A percentile compares a stretch with the other conserved stretches of the same genome.
phyloP scores from a whole-genome alignment of 768 basidiomycete species.

The Russula vinacea region DNA sequence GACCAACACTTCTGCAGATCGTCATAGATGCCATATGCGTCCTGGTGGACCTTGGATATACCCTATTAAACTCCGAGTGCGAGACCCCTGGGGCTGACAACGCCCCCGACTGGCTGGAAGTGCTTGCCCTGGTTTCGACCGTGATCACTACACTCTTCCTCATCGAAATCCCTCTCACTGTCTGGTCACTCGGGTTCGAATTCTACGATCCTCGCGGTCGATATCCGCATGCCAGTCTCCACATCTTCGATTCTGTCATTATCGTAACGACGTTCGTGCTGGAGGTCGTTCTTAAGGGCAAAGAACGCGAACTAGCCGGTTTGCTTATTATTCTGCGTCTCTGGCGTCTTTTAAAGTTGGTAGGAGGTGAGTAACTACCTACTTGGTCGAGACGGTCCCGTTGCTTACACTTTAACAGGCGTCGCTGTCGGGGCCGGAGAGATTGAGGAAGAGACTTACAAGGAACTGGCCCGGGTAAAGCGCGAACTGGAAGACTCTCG shows the following conservation, averaged over 20 bases:
- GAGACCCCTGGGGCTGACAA: slow-evolving; percentile 42
- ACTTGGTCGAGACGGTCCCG: slow-evolving; percentile 26
- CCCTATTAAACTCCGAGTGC: slow-evolving; percentile 58
- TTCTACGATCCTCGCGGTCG: slow-evolving; percentile 62
- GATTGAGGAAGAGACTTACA: slow-evolving; percentile 52
- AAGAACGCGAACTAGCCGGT: slow-evolving; percentile 65
- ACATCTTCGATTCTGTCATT: slow-evolving; percentile 69
- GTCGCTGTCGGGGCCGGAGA: slow-evolving; percentile 75
- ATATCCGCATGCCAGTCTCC: slow-evolving; percentile 56
- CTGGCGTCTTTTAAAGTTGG: slow-evolving; percentile 77
- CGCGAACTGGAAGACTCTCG: slow-evolving; percentile 47
- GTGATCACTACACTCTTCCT: slow-evolving; percentile 70
- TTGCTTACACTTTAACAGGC: slow-evolving; percentile 46
- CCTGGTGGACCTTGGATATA: slow-evolving; percentile 67
- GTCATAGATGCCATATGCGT: slow-evolving; percentile 65
- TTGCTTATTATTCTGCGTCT: slow-evolving; percentile 71
- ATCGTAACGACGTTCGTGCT: slow-evolving; percentile 72
- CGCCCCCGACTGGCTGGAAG: slow-evolving; percentile 58
- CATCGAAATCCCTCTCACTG: slow-evolving; percentile 66
- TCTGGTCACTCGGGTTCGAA: slow-evolving; percentile 62
- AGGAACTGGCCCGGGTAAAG: slow-evolving; percentile 49
- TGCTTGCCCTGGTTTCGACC: slow-evolving; percentile 60
- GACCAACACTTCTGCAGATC: slow-evolving; percentile 41
- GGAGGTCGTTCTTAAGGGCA: slow-evolving; percentile 65
- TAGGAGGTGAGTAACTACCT: slow-evolving; percentile 45